A percentile compares a stretch with the other conserved stretches of the same genome.
These are phyloP conservation scores for Lachnellula suecica DNA, from an alignment of 2,329 filamentous ascomycete species.

Conservation along the genomic window DNA sequence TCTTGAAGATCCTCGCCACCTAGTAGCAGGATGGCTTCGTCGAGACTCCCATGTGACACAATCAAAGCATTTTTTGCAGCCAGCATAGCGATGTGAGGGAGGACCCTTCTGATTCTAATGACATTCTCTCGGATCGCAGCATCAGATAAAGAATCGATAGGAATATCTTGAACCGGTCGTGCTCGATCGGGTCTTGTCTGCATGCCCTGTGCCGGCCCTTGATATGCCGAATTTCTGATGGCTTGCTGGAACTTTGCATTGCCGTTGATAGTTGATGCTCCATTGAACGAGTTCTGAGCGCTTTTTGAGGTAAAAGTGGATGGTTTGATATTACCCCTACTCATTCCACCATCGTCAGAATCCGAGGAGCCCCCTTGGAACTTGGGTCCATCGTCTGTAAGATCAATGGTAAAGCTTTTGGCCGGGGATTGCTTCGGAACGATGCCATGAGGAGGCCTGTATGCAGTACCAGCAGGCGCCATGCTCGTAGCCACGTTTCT, in stretches of 20 bases:
- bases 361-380: conserved; percentile 65
- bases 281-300: conserved; percentile 37
- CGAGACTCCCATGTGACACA: conserved; percentile 48
- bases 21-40: conserved; percentile 52
- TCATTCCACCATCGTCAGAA: conserved; percentile 49
- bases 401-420: conserved; percentile 47
- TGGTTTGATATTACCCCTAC: conserved; percentile 58
- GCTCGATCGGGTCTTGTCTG: conserved; percentile 45
- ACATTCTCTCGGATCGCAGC: conserved; percentile 49
- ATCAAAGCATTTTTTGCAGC: conserved; percentile 50
- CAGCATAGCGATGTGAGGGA: conserved; percentile 44
- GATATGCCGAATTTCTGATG: conserved; percentile 22
- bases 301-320: conserved; percentile 50
- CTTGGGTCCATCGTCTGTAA: conserved; percentile 54
- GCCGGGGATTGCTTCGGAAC: conserved; percentile 38
- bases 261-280: conserved; percentile 33
- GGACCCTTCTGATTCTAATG: conserved; percentile 47
- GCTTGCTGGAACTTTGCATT: neutral
- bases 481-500: conserved; percentile 57
- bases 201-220: conserved; percentile 4
- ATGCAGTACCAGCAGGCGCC: conserved; percentile 74
- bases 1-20: conserved; percentile 37
- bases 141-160: conserved; percentile 51
- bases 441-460: conserved; percentile 49
- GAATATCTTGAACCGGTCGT: conserved; percentile 42